Percentiles rank a stretch among this genome's conserved stretches.
These are phyloP conservation scores for Tylopilus sp. DNA, from an alignment of 768 basidiomycete genomes.

Conservation along the genomic window DNA sequence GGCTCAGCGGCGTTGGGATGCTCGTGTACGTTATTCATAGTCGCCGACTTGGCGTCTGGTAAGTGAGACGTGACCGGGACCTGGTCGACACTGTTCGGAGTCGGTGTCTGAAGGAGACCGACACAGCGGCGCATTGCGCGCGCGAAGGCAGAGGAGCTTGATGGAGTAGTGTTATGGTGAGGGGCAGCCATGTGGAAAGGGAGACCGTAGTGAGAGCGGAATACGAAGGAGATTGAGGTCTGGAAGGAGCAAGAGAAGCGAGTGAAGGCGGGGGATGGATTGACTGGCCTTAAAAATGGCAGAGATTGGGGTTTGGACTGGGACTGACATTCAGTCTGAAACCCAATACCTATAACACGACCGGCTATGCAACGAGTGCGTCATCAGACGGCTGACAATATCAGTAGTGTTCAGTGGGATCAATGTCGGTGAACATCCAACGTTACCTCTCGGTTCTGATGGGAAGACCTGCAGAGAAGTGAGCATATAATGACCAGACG, in stretches of 20 bases:
- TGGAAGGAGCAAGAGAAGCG: neutral
- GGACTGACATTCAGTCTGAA: no score
- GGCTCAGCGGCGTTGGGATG: neutral
- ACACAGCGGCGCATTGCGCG: neutral
- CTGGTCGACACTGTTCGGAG: neutral
- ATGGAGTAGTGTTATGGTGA: no score
- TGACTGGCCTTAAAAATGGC: conserved; percentile 4
- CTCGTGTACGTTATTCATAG: neutral
- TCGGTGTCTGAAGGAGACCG: neutral
- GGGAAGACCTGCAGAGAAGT: neutral
- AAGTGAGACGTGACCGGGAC: neutral
- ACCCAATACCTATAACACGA: neutral
- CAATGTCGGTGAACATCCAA: neutral
- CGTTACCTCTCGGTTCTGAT: conserved; percentile 1
- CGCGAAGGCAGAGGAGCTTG: neutral
- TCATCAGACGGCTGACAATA: neutral
- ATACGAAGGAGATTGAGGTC: neutral
- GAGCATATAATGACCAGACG: neutral
- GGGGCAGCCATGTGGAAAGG: neutral
- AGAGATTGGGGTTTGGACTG: neutral
- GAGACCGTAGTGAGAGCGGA: conserved; percentile 5
- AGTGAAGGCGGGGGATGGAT: neutral
- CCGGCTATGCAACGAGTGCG: neutral
- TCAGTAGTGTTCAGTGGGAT: neutral
- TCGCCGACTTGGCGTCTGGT: neutral